Conservation (phyloP, 805 yeast genomes). For the Wickerhamomyces mucosus region DNA sequence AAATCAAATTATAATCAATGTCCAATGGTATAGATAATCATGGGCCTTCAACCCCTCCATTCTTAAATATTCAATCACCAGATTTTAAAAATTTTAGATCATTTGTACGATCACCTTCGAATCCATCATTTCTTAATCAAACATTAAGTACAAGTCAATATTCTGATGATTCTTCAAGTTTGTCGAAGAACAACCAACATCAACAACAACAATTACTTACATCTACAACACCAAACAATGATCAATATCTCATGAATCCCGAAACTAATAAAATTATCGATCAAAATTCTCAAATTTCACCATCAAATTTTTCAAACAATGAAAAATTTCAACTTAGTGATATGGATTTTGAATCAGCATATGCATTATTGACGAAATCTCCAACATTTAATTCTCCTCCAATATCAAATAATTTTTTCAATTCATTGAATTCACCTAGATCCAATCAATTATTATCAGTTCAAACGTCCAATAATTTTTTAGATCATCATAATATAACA, state of each 20-base stretch:
- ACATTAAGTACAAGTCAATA: neutral
- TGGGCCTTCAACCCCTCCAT: slow-evolving; percentile 10
- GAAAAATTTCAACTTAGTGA: slow-evolving; percentile 9
- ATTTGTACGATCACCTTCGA: slow-evolving; percentile 1
- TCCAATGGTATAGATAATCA: no score
- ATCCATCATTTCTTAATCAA: neutral
- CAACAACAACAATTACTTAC: neutral
- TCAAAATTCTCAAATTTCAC: neutral
- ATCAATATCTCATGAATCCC: neutral
- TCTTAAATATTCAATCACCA: slow-evolving; percentile 6
- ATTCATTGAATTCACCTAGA: neutral
- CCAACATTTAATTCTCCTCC: slow-evolving; percentile 10
- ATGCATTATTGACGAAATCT: slow-evolving; percentile 18
- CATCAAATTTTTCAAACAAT: slow-evolving; percentile 1
- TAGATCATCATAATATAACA: neutral
- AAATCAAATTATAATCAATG: no score
- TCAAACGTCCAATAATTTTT: slow-evolving; percentile 2
- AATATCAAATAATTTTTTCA: neutral
- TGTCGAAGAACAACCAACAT: neutral
- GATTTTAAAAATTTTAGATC: slow-evolving; percentile 5
- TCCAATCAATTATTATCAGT: slow-evolving; percentile 2
- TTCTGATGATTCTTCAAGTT: neutral
- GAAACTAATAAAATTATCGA: neutral
- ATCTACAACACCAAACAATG: neutral
- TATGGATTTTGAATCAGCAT: slow-evolving; percentile 22